Evolutionary conservation across 768 basidiomycete species (phyloP).

Genomic region (Tricholoma matsutake): DNA sequence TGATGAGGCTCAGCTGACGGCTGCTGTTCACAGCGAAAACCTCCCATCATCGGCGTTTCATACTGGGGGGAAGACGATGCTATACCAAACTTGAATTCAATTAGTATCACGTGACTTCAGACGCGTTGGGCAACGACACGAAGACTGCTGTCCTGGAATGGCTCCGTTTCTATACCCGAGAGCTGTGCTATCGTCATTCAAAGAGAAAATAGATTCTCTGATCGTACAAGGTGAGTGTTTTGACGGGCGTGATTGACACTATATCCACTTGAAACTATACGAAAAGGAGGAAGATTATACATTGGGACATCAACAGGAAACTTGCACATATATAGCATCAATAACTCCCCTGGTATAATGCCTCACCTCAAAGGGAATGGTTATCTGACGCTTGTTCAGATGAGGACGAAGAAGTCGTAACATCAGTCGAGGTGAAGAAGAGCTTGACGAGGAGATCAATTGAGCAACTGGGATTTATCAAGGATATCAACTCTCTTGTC

Average conservation of each 20-base stretch:
- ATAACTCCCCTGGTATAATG: constrained; percentile 36
- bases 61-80: no score
- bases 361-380: not conserved
- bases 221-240: constrained; percentile 35
- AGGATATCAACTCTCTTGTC: constrained; percentile 82
- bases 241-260: not conserved
- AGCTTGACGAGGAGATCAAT: constrained; percentile 64
- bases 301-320: constrained; percentile 58
- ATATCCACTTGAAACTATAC: not conserved
- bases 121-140: not conserved
- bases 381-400: constrained; percentile 16
- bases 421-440: constrained; percentile 65
- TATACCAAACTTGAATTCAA: no score
- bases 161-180: constrained; percentile 31
- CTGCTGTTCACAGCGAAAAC: not conserved
- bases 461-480: constrained; percentile 84
- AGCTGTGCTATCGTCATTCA: constrained; percentile 35
- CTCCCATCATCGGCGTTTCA: not conserved
- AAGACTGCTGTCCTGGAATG: constrained; percentile 12
- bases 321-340: constrained; percentile 49
- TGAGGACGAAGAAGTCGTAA: constrained; percentile 30
- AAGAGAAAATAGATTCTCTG: constrained; percentile 44
- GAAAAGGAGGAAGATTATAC: constrained; percentile 57
- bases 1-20: not conserved
- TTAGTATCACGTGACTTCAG: not conserved